Evolutionary conservation across 1,139 yeast genomes (phyloP), one percentile per base, ranked within the genome.

Genomic region (Nakaseomyces bracarensis): DNA sequence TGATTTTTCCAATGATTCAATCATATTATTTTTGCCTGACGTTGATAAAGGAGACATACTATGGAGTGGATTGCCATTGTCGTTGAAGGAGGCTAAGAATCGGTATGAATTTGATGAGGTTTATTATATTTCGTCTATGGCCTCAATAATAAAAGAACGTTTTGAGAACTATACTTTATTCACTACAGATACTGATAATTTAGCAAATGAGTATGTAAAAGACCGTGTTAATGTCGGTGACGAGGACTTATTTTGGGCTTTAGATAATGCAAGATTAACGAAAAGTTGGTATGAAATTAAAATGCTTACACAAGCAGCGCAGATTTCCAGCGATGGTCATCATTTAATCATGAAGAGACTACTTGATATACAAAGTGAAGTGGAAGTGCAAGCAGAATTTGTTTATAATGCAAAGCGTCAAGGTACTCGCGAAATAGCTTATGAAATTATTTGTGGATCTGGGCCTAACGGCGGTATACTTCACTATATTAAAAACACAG

Each of bases 371-470:
- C 72, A 75, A 27, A 82, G 82, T 49, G 98, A 91, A 64, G 79
- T 89, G 13, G 97, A 91, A 58, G 77, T 91, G 41, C 96, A 91
- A 58, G 97, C 97, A 2, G 97, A 89, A 60, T 91, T 91, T 61
- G 74, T 83, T 47, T 91, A 91, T 63, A 97, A 91, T 64, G 85
- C 96, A 2, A 74, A 85, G 51, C 79, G 97, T 55, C 96, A 89
- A 64, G 97, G 97, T 3, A 81, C 95, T 19, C 87, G 86, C 64
- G 68, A 75, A 54, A 86, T 81, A 63, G 79, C 95, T 10, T 91
- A 91, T 60, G 96, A 87, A 58, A 97, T 97, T 15, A 86, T 91
- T 47, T 89, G 97, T 63, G 89, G 97, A 57, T 75, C 95, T 9
- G 98, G 98, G 0, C 80, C 94, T 30, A 79, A 81, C 48, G 85